phyloP scores from a whole-genome alignment of 306 rosid species.

The Casuarina glauca region DNA sequence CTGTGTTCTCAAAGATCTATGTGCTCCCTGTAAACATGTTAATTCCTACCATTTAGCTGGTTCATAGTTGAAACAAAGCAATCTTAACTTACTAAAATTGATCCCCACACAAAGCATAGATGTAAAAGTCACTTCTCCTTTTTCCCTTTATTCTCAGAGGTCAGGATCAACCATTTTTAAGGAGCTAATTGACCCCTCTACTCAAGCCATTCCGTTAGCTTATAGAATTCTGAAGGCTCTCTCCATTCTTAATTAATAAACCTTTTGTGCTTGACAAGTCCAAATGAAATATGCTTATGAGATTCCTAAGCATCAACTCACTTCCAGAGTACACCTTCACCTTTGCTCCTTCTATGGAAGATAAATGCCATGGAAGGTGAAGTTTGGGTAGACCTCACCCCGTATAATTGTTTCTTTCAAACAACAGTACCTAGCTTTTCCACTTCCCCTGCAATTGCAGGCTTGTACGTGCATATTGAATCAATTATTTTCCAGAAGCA shows the following conservation, averaged over 20 bases:
- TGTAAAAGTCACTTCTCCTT: not conserved
- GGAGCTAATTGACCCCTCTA: not conserved
- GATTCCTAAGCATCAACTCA: not conserved
- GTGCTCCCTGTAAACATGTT: not conserved
- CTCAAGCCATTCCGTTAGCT: not conserved
- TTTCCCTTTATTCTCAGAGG: not conserved
- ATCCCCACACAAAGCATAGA: not conserved
- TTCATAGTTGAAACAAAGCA: not conserved
- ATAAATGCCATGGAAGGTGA: not conserved
- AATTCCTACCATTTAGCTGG: not conserved
- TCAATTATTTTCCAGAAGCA: too few species aligned
- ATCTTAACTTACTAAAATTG: not conserved
- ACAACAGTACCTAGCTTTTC: not conserved
- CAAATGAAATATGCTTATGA: not conserved
- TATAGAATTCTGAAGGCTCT: not conserved
- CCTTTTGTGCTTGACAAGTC: not conserved
- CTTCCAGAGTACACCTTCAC: not conserved
- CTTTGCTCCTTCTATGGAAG: not conserved
- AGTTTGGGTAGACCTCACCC: slow-evolving; percentile 1
- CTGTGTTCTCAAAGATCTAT: not conserved
- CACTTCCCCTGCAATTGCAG: not conserved
- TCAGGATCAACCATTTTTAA: slow-evolving; percentile 1
- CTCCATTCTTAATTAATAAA: not conserved
- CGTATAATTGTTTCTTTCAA: not conserved
- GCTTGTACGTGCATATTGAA: not conserved